phyloP scores from a whole-genome alignment of 1,284 basidiomycete genomes.

The Irpex sp. region DNA sequence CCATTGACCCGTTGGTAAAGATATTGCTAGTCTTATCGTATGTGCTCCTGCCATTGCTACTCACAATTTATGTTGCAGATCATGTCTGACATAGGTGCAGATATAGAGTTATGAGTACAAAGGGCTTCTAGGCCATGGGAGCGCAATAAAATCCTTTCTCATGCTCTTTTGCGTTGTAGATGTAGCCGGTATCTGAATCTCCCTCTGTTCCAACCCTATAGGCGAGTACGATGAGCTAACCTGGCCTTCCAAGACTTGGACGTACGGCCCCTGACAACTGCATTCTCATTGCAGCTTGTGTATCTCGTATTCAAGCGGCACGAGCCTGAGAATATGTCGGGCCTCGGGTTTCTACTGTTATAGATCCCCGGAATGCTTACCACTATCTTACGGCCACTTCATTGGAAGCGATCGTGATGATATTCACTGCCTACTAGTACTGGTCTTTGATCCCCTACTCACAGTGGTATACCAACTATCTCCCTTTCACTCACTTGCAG shows the following conservation, averaged over 20 bases:
- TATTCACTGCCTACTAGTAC: not conserved
- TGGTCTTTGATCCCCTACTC: conserved; percentile 9
- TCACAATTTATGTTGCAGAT: too few relatives aligned
- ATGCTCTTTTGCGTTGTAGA: too few relatives aligned
- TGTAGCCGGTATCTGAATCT: too few relatives aligned
- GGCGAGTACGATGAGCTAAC: not conserved
- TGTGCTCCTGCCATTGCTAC: too few relatives aligned
- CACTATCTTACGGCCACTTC: not conserved
- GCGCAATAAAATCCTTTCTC: too few relatives aligned
- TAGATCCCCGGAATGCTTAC: conserved; percentile 4
- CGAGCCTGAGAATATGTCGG: conserved; percentile 5
- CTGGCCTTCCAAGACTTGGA: not conserved
- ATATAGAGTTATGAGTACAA: too few relatives aligned
- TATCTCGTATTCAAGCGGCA: conserved; percentile 12
- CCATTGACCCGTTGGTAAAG: too few relatives aligned
- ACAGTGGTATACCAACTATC: conserved; percentile 13
- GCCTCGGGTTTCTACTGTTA: conserved; percentile 1
- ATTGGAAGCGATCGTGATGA: not conserved
- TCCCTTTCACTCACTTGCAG: conserved; percentile 16
- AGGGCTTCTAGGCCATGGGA: too few relatives aligned
- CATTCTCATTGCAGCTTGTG: not conserved
- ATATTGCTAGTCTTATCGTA: too few relatives aligned
- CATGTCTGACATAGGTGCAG: too few relatives aligned
- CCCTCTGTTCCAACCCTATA: too few relatives aligned
- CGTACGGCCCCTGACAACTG: not conserved